Conservation (phyloP, 2,329 filamentous ascomycete species). For the Ophiostoma piceae region DNA sequence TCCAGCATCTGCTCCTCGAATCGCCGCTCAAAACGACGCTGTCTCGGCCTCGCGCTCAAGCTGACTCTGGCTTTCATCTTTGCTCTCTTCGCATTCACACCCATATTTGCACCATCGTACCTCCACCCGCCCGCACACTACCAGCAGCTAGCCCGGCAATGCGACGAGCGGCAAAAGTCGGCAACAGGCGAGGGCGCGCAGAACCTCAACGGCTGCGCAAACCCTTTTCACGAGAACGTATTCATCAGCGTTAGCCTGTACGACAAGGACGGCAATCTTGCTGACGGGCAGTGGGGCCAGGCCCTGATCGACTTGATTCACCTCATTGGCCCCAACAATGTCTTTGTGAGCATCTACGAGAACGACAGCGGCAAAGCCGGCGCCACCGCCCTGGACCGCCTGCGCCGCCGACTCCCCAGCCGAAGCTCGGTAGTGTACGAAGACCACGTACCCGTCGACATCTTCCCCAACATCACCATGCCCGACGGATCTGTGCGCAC, state of each 20-base stretch:
- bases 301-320: slow-evolving; percentile 58
- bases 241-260: slow-evolving; percentile 70
- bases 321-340: slow-evolving; percentile 60
- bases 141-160: slow-evolving; percentile 32
- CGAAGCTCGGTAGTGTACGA: slow-evolving; percentile 54
- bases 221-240: slow-evolving; percentile 54
- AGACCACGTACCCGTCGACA: slow-evolving; percentile 51
- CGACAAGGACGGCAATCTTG: slow-evolving; percentile 55
- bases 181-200: slow-evolving; percentile 20
- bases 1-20: not conserved
- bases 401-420: slow-evolving; percentile 46
- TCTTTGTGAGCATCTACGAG: slow-evolving; percentile 69
- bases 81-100: slow-evolving; percentile 19
- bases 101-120: slow-evolving; percentile 43
- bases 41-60: not conserved
- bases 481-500: slow-evolving; percentile 58
- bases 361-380: slow-evolving; percentile 59
- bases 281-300: slow-evolving; percentile 59
- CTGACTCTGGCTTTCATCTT: not conserved
- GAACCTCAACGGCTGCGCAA: slow-evolving; percentile 35
- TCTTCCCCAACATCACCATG: slow-evolving; percentile 54
- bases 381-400: slow-evolving; percentile 47
- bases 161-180: slow-evolving; percentile 29
- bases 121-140: slow-evolving; percentile 39
- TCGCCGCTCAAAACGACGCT: not conserved